Base-by-base conservation (phyloP, 495 filamentous ascomycete species). In the Thozetella sp. region DNA sequence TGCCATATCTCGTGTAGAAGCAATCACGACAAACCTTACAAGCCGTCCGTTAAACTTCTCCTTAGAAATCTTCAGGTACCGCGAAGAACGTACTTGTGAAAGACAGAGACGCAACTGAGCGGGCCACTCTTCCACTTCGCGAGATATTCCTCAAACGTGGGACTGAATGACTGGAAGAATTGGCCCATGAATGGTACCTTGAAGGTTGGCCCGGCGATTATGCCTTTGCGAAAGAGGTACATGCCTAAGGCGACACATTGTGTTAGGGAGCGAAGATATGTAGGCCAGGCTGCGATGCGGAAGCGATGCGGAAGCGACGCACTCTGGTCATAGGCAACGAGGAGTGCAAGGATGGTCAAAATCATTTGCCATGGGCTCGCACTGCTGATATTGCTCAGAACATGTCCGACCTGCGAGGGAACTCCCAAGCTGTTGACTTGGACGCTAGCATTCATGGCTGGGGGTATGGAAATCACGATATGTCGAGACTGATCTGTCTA, bases 111-210 rank as follows among this genome's bases (percentile, higher is more conserved):
- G 76, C 95, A 99, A 79, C 93, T 97, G 66, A 99, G 81, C 12
- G 88, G 86, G 15, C 91, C 95, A 71, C 91, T 95, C 66, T 85
- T 68, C 94, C 94, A 99, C 83, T 99, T 97, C 25, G 83, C 88
- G 70, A 91, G 80, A 75, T 99, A 99, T 65, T 92, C 86, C 61
- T 87, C 84, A 76, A 97, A 97, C 59, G 93, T 91, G 51, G 95
- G 95, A 68, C 97, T 88, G 51, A 99, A 80, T n/a, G 93, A 97
- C 69, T 96, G 76, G 45, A 98, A 82, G 75, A 99, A 99, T 6
- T 95, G 95, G 22, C 95, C 95, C 77, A 97, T 95, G 68, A 99
- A 97, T 20, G 95, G 95, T 45, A 91, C 80, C 75, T 99, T 99
- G 77, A 81, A 90, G 46, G 84, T 61, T 22, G 93, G 92, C 25